phyloP scores from a whole-genome alignment of 192 early-diverging fungal species.

The Glomus cerebriforme region DNA sequence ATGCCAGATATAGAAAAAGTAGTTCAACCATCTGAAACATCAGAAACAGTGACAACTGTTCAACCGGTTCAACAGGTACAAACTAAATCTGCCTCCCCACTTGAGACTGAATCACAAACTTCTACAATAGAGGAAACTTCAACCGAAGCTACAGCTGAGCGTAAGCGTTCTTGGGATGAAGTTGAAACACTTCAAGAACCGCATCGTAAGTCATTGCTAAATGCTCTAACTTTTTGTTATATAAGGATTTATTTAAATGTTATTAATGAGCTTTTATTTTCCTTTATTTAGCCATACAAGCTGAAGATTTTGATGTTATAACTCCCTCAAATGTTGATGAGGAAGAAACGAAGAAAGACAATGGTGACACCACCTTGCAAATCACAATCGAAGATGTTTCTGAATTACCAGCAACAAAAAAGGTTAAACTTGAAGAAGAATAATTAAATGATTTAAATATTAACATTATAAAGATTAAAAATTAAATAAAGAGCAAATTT shows the following conservation, averaged over 20 bases:
- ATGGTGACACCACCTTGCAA: neutral
- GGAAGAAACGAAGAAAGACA: neutral
- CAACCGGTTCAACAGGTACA: neutral
- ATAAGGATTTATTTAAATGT: neutral
- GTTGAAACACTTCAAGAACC: neutral
- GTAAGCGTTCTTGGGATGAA: slow-evolving; percentile 6
- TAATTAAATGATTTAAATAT: neutral
- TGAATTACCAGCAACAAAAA: neutral
- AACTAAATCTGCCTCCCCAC: neutral
- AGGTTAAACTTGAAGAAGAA: neutral
- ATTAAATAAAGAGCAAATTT: no score
- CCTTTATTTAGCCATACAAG: neutral
- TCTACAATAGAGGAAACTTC: neutral
- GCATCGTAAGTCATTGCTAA: neutral
- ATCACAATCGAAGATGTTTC: neutral
- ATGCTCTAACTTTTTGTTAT: no score
- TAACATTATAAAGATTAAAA: no score
- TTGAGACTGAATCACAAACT: neutral
- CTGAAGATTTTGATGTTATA: neutral
- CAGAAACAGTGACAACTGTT: neutral
- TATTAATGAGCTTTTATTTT: neutral
- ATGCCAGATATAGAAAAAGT: neutral
- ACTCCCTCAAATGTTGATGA: neutral
- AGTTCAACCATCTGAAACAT: neutral
- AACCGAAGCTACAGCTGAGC: neutral